A percentile compares a stretch with the other conserved stretches of the same genome.
These are phyloP conservation scores for Pneumocystis jirovecii DNA, from an alignment of 1,139 yeast genomes.

Conservation along the genomic window DNA sequence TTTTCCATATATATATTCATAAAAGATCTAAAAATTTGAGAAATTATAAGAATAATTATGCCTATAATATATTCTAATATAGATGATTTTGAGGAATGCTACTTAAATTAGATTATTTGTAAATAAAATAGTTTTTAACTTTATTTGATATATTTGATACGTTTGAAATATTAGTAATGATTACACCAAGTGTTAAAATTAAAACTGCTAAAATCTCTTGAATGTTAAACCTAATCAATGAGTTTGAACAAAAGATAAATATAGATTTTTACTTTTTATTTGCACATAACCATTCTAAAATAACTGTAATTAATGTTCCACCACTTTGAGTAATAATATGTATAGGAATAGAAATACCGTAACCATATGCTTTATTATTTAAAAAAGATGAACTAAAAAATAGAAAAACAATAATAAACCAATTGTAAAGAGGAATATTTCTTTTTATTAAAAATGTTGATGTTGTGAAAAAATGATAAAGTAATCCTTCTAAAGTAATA, in stretches of 20 bases:
- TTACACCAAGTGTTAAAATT: constrained; percentile 42
- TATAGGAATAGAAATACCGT: constrained; percentile 47
- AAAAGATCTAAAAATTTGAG: constrained; percentile 38
- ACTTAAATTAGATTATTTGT: constrained; percentile 14
- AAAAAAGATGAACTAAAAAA: constrained; percentile 40
- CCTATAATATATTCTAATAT: constrained; percentile 28
- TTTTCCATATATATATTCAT: constrained; percentile 44
- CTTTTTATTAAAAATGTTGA: constrained; percentile 21
- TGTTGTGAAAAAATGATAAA: constrained; percentile 24
- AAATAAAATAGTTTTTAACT: background rate
- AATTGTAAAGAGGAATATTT: constrained; percentile 35
- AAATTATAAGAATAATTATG: constrained; percentile 30
- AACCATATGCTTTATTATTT: constrained; percentile 46
- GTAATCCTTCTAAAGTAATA: constrained; percentile 35
- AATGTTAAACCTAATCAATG: constrained; percentile 24
- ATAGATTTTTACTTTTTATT: constrained; percentile 24
- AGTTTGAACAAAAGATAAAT: background rate
- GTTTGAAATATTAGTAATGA: constrained; percentile 32
- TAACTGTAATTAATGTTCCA: constrained; percentile 48
- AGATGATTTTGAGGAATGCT: background rate
- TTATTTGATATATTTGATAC: constrained; percentile 4
- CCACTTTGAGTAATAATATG: constrained; percentile 56
- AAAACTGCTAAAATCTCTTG: constrained; percentile 38
- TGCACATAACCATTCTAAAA: constrained; percentile 34
- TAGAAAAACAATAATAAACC: constrained; percentile 36